These are phyloP conservation scores for Lyophyllum decastes DNA, from an alignment of 768 basidiomycete species.

Conservation along the genomic window DNA sequence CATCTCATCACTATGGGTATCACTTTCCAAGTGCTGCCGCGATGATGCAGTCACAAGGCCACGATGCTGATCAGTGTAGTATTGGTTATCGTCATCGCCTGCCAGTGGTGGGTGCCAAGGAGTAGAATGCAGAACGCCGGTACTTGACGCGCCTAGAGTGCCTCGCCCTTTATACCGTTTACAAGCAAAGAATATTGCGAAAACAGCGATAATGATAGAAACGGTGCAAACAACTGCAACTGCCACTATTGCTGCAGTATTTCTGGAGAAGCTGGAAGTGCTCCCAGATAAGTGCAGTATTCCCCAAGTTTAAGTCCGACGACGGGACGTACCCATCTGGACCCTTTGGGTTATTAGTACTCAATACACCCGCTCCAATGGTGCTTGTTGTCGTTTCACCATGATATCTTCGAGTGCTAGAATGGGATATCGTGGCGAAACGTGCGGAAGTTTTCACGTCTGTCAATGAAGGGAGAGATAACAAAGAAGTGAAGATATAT, in stretches of 20 bases:
- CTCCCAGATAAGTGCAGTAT: neutral
- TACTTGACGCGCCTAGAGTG: constrained; percentile 7
- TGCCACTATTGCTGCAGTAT: constrained; percentile 40
- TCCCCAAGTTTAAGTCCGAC: neutral
- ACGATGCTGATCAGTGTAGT: constrained; percentile 3
- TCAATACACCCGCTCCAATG: constrained; percentile 31
- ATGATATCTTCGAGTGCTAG: constrained; percentile 14
- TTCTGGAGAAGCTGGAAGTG: constrained; percentile 32
- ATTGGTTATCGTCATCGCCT: constrained; percentile 28
- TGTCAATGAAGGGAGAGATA: neutral
- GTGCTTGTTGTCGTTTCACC: constrained; percentile 18
- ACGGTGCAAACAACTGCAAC: constrained; percentile 32
- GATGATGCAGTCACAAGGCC: constrained; percentile 11
- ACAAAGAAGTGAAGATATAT: neutral
- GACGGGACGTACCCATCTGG: constrained; percentile 21
- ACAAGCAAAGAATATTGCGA: constrained; percentile 34
- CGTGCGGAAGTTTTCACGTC: constrained; percentile 4
- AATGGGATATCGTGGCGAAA: constrained; percentile 15
- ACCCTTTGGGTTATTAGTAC: constrained; percentile 26
- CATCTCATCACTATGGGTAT: constrained; percentile 16
- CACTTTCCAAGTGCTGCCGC: constrained; percentile 15
- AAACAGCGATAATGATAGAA: constrained; percentile 27
- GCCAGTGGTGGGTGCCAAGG: constrained; percentile 34
- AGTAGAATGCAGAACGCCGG: constrained; percentile 10
- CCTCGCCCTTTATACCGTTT: constrained; percentile 22